Evolutionary conservation across 2,329 filamentous ascomycete species (phyloP), one percentile per base, ranked within the genome.

Genomic region (Curvularia lunata): DNA sequence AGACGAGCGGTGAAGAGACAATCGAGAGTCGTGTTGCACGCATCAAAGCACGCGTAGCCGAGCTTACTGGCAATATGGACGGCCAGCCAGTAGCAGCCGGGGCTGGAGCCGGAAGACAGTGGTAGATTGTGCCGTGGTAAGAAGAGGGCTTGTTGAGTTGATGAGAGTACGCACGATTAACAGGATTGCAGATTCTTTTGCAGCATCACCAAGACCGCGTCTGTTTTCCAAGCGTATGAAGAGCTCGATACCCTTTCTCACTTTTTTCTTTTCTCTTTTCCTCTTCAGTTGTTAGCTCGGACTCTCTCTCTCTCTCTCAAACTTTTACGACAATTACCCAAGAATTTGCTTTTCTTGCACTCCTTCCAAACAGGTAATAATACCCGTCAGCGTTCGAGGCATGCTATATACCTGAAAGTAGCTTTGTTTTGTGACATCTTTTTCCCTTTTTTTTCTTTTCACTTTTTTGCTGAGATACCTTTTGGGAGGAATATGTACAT

Each of bases 1-100:
- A 96, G 67, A 95, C 91, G n/a, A 96, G 91, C 72, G 92, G 91
- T 54, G 94, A 98, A 84, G 94, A 97, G 83, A 95, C 93, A 34
- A 98, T 98, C 71, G 95, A 99, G 78, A 93, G 92, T 48, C 91
- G 95, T 65, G 95, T 98, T 58, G 95, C 95, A 48, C 91, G 95
- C 63, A 99, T 99, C 84, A 98, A 97, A 81, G 95, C 95, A 59
- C 89, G 95, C 61, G 95, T 99, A 57, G 95, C 95, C 51, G 92
- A 97, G 77, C 80, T 99, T 68, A 99, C 95, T 1, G 90, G 90
- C 40, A 75, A 75, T 27, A 54, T 73, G 21, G 74, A 77, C 3
- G 72, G 73, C 7, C 61, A 66, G 49, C 59, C 69, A 18, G 34
- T 28, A 9, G 27, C 32, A 49, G 43, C 48, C 32, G 55, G 65